These are phyloP conservation scores for Chaetothyriales sp. DNA, from an alignment of 2,329 filamentous ascomycete species.

Conservation along the genomic window DNA sequence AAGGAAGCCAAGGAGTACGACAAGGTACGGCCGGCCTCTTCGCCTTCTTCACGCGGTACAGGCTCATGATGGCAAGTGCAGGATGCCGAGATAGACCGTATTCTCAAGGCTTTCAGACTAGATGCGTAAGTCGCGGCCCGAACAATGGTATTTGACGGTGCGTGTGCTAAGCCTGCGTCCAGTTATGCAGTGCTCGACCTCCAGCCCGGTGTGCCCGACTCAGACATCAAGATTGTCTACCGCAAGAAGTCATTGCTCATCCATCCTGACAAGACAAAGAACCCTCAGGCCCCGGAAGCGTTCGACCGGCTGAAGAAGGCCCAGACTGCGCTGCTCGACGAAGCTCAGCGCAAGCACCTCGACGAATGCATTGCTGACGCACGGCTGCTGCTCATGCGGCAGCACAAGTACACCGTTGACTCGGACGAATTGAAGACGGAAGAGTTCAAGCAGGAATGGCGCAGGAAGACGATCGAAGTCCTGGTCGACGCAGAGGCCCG, in stretches of 20 bases:
- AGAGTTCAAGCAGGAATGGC: slow-evolving; percentile 74
- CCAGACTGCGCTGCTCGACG: slow-evolving; percentile 79
- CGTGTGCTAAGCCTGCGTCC: slow-evolving; percentile 6
- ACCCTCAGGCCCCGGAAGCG: slow-evolving; percentile 79
- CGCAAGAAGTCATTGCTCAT: slow-evolving; percentile 98
- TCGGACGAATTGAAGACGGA: slow-evolving; percentile 67
- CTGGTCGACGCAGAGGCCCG: slow-evolving; percentile 87
- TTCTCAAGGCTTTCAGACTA: slow-evolving; percentile 75
- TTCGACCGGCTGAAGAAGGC: slow-evolving; percentile 96
- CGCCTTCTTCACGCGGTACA: slow-evolving; percentile 8
- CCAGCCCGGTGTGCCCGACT: slow-evolving; percentile 85
- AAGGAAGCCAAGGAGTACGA: slow-evolving; percentile 79
- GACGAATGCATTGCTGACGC: slow-evolving; percentile 95
- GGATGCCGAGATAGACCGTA: slow-evolving; percentile 93
- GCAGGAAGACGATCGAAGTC: slow-evolving; percentile 76
- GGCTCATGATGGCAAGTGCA: slow-evolving; percentile 25
- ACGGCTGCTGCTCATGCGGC: slow-evolving; percentile 83
- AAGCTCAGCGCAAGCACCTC: slow-evolving; percentile 73
- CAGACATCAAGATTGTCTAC: slow-evolving; percentile 88
- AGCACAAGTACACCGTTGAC: slow-evolving; percentile 86
- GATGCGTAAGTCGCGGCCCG: slow-evolving; percentile 42
- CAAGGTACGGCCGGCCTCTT: slow-evolving; percentile 50
- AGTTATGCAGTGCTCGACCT: slow-evolving; percentile 91
- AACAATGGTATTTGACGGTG: neutral
- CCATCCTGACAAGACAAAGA: slow-evolving; percentile 94